Evolutionary conservation across 352 stramenopile genomes (phyloP), one percentile per base, ranked within the genome.

Genomic region (Thraustochytrium sp.): DNA sequence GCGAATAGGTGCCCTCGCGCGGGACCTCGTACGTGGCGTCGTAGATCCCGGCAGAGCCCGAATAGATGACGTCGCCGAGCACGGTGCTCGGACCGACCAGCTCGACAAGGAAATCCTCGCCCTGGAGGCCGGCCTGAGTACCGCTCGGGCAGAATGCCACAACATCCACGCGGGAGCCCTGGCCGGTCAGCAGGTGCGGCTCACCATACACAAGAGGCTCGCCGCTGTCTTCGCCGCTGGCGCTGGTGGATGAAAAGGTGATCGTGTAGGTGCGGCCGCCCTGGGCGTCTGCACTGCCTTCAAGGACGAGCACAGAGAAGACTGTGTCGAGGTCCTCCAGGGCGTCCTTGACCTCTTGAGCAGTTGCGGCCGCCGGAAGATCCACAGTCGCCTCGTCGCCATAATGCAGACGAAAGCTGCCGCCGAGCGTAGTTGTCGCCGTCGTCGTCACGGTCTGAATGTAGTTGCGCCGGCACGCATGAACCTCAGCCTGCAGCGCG

Each of bases 241-340:
- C 42, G 42, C 48, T 64, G 4, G 68, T 48, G 3, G 68, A 46
- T 46, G 31, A 8, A 64, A 80, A 80, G 2, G 68, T 80, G 38
- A 80, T 64, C 37, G 68, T 65, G 53, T 55, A 80, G 11, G 68
- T 80, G 18, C 26, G 42, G 3, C 31, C 64, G 4, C 64, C 64
- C 8, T 59, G 11, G 31, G 31, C 64, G n/a, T 76, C 46, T 4
- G 46, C 40, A 9, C 36, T 11, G 26, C 31, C 31, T 29, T 26
- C 16, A 11, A 34, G 16, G 16, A 98, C 93, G 68, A 97, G 93
- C 1, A 98, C 95, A 8, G 89, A 85, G 31, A 93, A 92, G 29
- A 98, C 86, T 0, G 89, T 92, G 0, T 91, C 86, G 5, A 98
- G 77, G 0, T 91, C 88, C 85, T 98, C 92, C 0, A 98, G 88